Evolutionary conservation across 2,329 filamentous ascomycete genomes (phyloP).

Genomic region (Septoria petroselini): DNA sequence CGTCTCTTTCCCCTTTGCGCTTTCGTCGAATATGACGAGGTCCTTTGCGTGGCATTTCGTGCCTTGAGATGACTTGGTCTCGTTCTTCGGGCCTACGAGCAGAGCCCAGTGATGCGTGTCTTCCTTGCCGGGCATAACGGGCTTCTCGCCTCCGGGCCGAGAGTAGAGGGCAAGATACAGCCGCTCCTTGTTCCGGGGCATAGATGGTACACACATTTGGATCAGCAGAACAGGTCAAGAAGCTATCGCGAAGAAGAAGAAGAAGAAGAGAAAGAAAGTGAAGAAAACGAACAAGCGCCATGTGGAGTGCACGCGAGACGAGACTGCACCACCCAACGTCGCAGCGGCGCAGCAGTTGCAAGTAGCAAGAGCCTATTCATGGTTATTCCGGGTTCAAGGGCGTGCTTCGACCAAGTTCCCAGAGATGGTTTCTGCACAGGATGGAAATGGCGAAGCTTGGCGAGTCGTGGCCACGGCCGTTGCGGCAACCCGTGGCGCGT

Average conservation of each 20-base stretch:
- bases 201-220: neutral
- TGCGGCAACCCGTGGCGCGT: constrained; percentile 1
- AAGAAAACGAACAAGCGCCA: no score
- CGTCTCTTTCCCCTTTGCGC: constrained; percentile 1
- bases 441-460: constrained; percentile 2
- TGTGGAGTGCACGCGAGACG: no score
- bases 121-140: constrained; percentile 11
- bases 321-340: neutral
- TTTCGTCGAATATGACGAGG: constrained; percentile 2
- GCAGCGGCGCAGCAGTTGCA: neutral
- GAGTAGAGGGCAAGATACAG: constrained; percentile 10
- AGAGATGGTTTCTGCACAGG: constrained; percentile 10
- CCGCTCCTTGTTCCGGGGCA: constrained; percentile 13
- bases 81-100: constrained; percentile 8
- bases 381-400: constrained; percentile 6
- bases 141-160: neutral
- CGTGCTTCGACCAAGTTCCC: neutral
- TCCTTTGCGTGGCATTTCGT: constrained; percentile 13
- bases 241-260: neutral
- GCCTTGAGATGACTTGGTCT: constrained; percentile 8
- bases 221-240: neutral
- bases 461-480: neutral
- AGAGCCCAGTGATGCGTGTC: constrained; percentile 12
- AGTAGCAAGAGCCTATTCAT: neutral
- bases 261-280: no score